A percentile compares a stretch with the other conserved stretches of the same genome.
These are phyloP conservation scores for Talaromyces islandicus DNA, from an alignment of 2,329 filamentous ascomycete genomes.

Conservation along the genomic window DNA sequence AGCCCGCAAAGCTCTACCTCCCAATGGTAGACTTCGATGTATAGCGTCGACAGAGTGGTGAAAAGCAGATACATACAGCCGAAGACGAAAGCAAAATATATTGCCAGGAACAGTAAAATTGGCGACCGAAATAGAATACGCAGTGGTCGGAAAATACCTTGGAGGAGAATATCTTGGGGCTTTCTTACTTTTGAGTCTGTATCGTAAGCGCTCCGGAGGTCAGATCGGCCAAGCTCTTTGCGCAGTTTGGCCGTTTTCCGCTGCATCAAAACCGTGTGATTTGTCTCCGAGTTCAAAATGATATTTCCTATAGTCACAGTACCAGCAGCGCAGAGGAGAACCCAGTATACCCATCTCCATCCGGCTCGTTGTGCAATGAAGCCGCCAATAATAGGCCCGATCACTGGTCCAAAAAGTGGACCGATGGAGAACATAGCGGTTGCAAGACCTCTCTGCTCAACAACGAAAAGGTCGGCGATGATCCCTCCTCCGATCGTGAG, in stretches of 20 bases:
- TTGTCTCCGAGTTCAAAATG: slow-evolving; percentile 49
- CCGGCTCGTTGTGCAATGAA: slow-evolving; percentile 44
- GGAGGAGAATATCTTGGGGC: slow-evolving; percentile 38
- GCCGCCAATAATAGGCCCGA: slow-evolving; percentile 47
- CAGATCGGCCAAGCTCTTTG: slow-evolving; percentile 30
- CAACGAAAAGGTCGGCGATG: slow-evolving; percentile 21
- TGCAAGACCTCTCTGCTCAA: slow-evolving; percentile 20
- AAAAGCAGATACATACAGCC: slow-evolving; percentile 42
- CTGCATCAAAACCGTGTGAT: slow-evolving; percentile 54
- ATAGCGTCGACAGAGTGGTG: slow-evolving; percentile 51
- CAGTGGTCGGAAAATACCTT: slow-evolving; percentile 48
- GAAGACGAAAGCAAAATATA: slow-evolving; percentile 44
- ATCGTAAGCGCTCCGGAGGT: slow-evolving; percentile 6
- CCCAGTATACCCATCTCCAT: slow-evolving; percentile 52
- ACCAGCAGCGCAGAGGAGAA: slow-evolving; percentile 34
- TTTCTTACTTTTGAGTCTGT: slow-evolving; percentile 40
- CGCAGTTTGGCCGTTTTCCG: slow-evolving; percentile 53
- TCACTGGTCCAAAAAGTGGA: slow-evolving; percentile 31
- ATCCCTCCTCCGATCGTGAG: slow-evolving; percentile 39
- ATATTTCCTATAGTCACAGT: slow-evolving; percentile 34
- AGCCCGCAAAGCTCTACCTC: slow-evolving; percentile 38
- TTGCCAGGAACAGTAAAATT: slow-evolving; percentile 45
- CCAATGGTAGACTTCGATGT: slow-evolving; percentile 47
- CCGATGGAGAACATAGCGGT: slow-evolving; percentile 22
- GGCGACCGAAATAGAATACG: slow-evolving; percentile 55